Base-by-base conservation (phyloP, 768 basidiomycete genomes). In the Boletus subparvulus region DNA sequence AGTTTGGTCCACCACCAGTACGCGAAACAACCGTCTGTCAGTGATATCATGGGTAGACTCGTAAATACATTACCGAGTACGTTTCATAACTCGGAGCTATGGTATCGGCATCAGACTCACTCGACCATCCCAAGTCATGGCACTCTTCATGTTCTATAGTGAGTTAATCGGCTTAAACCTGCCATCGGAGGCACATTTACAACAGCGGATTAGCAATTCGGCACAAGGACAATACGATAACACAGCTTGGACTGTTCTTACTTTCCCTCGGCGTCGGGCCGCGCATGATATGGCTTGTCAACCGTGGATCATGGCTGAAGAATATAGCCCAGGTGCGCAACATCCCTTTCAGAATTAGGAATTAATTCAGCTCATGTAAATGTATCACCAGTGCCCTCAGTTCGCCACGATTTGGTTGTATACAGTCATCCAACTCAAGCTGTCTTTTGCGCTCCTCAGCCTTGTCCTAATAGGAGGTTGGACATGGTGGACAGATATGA, bases 1-100 rank as follows among this genome's bases (percentile, higher is more conserved):
- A 94, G 92, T 55, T 75, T 93, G 43, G 82, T 91, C 44, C 89
- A 89, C 65, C 83, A 82, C 48, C 92, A 94, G 70, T 94, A 93
- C 58, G 85, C 83, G 39, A 80, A 83, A 68, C 71, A 76, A n/a
- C 77, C 83, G 1, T 74, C 80, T 17, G 66, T 84, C 35, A 61
- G 73, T 46, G 78, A 73, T 9, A 60, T 90, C 33, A 52, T 74
- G n/a, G 78, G 83, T 32, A 82, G 84, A 61, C 81, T 92, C 77
- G 53, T 81, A 28, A 75, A 83, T 19, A 81, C 86, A 30, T 75
- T 89, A 32, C 91, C 92, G n/a, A 86, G 91, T 93, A 71, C 55
- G 86, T 77, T 47, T 58, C 16, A 30, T 43, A 53, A 41, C 30
- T 32, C n/a, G 44, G 26, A 50, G 13, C 19, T 28, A 35, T 28